Evolutionary conservation across 129 eudicot genomes (phyloP).

Genomic region (Chrysanthemum seticuspe): DNA sequence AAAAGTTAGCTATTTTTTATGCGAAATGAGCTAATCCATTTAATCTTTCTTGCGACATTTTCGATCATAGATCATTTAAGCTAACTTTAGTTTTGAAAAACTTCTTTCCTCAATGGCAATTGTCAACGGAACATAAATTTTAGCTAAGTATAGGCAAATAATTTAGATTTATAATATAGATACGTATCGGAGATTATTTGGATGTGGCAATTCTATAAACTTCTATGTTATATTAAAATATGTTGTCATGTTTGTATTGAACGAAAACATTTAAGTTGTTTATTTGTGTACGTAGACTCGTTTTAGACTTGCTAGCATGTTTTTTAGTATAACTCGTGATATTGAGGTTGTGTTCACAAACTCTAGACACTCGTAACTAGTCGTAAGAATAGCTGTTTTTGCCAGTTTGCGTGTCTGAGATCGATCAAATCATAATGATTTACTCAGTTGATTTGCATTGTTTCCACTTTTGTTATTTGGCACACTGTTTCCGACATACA

Average conservation of each 20-base stretch:
- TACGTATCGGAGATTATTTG: constrained; percentile 69
- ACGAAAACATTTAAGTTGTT: background rate
- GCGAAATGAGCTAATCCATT: no score
- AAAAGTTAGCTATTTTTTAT: no score
- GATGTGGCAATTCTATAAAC: constrained; percentile 74
- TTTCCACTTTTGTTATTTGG: background rate
- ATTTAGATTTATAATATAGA: no score
- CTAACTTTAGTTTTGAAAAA: no score
- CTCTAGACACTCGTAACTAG: background rate
- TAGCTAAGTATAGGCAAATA: no score
- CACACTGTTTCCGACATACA: background rate
- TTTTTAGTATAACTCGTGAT: no score
- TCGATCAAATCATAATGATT: background rate
- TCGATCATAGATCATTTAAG: no score
- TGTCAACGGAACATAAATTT: no score
- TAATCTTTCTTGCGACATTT: no score
- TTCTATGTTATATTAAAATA: constrained; percentile 1
- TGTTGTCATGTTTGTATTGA: background rate
- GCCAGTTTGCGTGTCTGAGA: constrained; percentile 16
- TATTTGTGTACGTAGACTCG: background rate
- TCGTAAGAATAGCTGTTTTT: no score
- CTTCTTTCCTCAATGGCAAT: no score
- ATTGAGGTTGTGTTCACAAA: background rate
- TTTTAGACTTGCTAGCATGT: no score
- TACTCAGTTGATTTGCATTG: background rate